Conservation (phyloP, 495 filamentous ascomycete species). For the Trypethelium eluteriae region DNA sequence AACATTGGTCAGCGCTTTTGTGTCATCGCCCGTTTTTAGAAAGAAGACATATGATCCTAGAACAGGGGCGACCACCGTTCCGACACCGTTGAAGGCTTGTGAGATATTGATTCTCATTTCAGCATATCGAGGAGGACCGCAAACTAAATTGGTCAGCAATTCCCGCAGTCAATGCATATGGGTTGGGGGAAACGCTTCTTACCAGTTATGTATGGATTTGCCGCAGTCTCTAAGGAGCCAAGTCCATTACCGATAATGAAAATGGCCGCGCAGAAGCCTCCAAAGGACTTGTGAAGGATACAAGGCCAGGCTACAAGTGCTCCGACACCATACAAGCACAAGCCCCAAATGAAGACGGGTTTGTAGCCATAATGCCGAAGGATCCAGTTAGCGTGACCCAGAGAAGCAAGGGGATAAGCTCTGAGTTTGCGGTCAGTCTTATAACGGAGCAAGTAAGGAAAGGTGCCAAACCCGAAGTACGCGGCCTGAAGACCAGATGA, state of each 20-base stretch:
- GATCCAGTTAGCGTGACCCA: conserved; percentile 50
- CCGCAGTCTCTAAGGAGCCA: conserved; percentile 63
- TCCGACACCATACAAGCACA: conserved; percentile 55
- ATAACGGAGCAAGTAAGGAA: conserved; percentile 41
- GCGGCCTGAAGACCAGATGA: conserved; percentile 55
- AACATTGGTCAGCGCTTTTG: conserved; percentile 23
- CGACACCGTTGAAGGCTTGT: conserved; percentile 18
- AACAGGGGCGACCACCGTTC: conserved; percentile 24
- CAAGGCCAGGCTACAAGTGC: conserved; percentile 58
- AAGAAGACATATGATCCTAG: conserved; percentile 30
- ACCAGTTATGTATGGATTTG: conserved; percentile 61
- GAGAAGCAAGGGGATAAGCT: conserved; percentile 54
- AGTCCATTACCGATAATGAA: conserved; percentile 66
- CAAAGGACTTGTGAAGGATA: conserved; percentile 53
- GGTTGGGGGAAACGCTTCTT: neutral
- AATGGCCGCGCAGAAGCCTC: conserved; percentile 60
- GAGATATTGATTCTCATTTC: conserved; percentile 58
- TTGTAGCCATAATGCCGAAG: conserved; percentile 26
- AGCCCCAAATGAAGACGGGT: conserved; percentile 31
- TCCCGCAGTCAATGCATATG: neutral
- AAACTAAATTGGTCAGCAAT: conserved; percentile 34
- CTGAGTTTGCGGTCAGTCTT: neutral
- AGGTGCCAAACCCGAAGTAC: conserved; percentile 33
- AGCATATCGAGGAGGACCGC: conserved; percentile 57
- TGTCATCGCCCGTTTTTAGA: conserved; percentile 35